These are phyloP conservation scores for Emmonsiellopsis sp. DNA, from an alignment of 2,329 filamentous ascomycete species.

Conservation along the genomic window DNA sequence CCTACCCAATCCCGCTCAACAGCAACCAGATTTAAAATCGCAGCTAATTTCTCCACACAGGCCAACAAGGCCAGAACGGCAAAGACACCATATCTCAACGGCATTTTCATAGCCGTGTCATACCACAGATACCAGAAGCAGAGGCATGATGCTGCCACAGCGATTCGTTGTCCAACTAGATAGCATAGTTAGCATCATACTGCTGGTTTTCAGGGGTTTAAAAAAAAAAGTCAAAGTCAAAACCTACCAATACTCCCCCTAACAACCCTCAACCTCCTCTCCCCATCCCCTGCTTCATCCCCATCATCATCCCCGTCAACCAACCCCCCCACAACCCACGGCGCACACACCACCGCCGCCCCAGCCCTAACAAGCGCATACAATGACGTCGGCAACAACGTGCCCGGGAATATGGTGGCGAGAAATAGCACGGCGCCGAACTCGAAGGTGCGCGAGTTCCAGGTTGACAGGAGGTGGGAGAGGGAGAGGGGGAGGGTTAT, in stretches of 20 bases:
- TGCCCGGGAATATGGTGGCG: slow-evolving; percentile 47
- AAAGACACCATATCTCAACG: slow-evolving; percentile 11
- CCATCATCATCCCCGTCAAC: no score
- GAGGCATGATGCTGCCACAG: slow-evolving; percentile 41
- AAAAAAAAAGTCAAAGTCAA: no score
- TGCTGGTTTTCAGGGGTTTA: no score
- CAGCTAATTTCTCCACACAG: slow-evolving; percentile 59
- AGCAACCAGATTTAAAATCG: slow-evolving; percentile 57
- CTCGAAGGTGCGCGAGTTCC: slow-evolving; percentile 57
- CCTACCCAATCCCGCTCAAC: slow-evolving; percentile 61
- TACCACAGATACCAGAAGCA: slow-evolving; percentile 33
- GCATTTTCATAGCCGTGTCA: no score
- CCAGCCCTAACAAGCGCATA: slow-evolving; percentile 56
- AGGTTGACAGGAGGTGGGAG: slow-evolving; percentile 55
- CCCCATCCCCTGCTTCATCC: no score
- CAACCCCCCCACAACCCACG: slow-evolving; percentile 14
- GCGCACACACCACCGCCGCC: slow-evolving; percentile 51
- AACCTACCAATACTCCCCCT: no score
- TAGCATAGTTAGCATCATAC: neutral
- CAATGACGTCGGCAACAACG: slow-evolving; percentile 57
- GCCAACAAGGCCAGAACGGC: slow-evolving; percentile 44
- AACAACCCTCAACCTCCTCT: no score
- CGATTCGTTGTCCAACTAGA: slow-evolving; percentile 27
- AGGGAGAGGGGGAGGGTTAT: slow-evolving; percentile 37
- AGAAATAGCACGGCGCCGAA: slow-evolving; percentile 54